Evolutionary conservation across 1,284 basidiomycete species (phyloP).

Genomic region (Ustilago shanxiensis): DNA sequence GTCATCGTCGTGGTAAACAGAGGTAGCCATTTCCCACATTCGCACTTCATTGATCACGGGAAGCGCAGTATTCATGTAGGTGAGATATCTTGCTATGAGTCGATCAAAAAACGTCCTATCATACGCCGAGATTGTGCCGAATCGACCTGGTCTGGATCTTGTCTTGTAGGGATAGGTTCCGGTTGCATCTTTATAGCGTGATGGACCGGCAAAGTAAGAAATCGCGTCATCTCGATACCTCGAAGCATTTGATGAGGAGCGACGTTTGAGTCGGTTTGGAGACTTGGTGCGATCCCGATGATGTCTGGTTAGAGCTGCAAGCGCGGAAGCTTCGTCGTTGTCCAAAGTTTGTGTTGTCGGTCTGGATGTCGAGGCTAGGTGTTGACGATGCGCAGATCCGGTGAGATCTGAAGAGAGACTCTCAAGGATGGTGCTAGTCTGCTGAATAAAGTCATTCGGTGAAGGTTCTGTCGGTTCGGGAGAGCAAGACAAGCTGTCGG

Average conservation of each 20-base stretch:
- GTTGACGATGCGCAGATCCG: constrained; percentile 20
- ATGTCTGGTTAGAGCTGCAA: constrained; percentile 36
- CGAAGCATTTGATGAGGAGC: constrained; percentile 47
- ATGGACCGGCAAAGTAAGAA: constrained; percentile 17
- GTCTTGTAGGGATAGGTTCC: constrained; percentile 19
- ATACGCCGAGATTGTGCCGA: constrained; percentile 37
- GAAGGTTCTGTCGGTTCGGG: constrained; percentile 23
- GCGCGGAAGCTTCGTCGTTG: constrained; percentile 40
- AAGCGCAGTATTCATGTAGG: constrained; percentile 49
- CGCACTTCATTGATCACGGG: constrained; percentile 40
- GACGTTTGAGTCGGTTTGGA: constrained; percentile 31
- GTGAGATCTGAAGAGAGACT: constrained; percentile 43
- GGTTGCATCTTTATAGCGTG: constrained; percentile 18
- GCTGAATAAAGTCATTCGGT: constrained; percentile 46
- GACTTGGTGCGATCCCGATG: constrained; percentile 33
- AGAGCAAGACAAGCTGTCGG: constrained; percentile 25
- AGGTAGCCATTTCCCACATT: constrained; percentile 33
- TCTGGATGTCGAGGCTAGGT: not conserved
- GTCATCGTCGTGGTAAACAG: constrained; percentile 39
- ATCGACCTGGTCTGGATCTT: constrained; percentile 21
- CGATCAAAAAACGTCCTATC: constrained; percentile 43
- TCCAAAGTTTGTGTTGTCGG: constrained; percentile 32
- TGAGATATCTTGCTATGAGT: constrained; percentile 42
- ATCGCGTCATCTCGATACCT: constrained; percentile 25
- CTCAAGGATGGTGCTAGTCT: constrained; percentile 51